Base-by-base conservation (phyloP, 768 basidiomycete species). In the Tricholoma flavovirens region DNA sequence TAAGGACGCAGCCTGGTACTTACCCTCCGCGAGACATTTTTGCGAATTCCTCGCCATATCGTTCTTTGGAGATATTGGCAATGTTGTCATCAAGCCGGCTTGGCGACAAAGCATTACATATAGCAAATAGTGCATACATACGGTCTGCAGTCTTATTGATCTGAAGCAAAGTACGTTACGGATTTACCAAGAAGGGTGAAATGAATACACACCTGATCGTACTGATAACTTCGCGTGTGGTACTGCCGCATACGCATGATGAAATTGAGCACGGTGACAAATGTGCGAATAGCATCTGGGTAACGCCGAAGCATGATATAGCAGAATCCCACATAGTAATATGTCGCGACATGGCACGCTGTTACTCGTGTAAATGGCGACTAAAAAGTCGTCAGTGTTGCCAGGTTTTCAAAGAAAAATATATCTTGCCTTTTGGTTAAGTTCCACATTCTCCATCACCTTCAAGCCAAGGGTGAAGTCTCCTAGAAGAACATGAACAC, bases 111-210 rank as follows among this genome's bases (percentile, higher is more conserved):
- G 91, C 88, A 62, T 93, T 89, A 75, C 93, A 96, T 57, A 99
- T 84, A 6, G 94, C 92, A 59, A 98, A 90, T 30, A 99, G 72
- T 5, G 94, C 94, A 65, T 98, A 96, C 95, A 98, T 99, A 46
- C 97, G 78, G 67, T 99, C 97, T 3, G 93, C 95, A 15, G 90
- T 95, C 78, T 98, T 98, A 75, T 88, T 93, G 73, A 99, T 97
- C 90, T 93, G 35, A 4, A 22, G 15, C 45, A 49, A 17, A 33
- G 30, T 53, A n/a, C 56, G 52, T 45, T 42, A 33, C 29, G 21
- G 40, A 38, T 36, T 24, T 9, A 45, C 35, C 11, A 17, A n/a
- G 43, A 33, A 5, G 22, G 6, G 43, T 26, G 49, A 1, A 46
- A 52, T 26, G 22, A 11, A 15, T 55, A 56, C 74, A 32, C 58